These are phyloP conservation scores for Penicillium oxalicum DNA, from an alignment of 2,329 filamentous ascomycete genomes.

Conservation along the genomic window DNA sequence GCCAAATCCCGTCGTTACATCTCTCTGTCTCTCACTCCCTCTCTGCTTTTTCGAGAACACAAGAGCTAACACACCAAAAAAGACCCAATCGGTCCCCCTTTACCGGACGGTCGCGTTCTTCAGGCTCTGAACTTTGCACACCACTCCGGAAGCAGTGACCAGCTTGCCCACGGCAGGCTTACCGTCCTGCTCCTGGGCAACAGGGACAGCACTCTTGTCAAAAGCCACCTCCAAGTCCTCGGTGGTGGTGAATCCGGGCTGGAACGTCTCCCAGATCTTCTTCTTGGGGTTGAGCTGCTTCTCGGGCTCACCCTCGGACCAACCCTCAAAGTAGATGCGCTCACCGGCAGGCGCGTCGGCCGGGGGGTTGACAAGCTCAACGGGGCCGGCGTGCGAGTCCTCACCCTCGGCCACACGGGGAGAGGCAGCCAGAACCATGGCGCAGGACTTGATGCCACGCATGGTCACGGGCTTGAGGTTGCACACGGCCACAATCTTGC, in stretches of 20 bases:
- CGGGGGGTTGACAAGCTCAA: constrained; percentile 86
- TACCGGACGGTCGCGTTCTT: constrained; percentile 79
- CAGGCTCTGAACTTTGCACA: constrained; percentile 77
- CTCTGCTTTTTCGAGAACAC: background rate
- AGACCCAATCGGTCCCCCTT: constrained; percentile 3
- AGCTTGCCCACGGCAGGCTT: constrained; percentile 56
- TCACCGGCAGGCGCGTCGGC: constrained; percentile 74
- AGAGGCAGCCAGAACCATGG: constrained; percentile 94
- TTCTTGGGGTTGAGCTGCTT: constrained; percentile 96
- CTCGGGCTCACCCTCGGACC: constrained; percentile 80
- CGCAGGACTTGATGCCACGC: constrained; percentile 73
- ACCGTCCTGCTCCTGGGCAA: constrained; percentile 60
- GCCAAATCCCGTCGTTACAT: too few species aligned
- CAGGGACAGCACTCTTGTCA: constrained; percentile 69
- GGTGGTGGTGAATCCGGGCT: constrained; percentile 92
- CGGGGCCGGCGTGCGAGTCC: constrained; percentile 77
- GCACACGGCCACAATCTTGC: constrained; percentile 91
- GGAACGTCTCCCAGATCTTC: constrained; percentile 97
- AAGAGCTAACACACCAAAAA: background rate
- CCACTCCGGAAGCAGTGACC: constrained; percentile 68
- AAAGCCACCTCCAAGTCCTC: constrained; percentile 76
- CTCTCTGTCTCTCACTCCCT: too few species aligned
- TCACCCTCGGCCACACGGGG: constrained; percentile 77
- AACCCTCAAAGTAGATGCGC: constrained; percentile 88
- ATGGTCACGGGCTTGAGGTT: constrained; percentile 99